Conservation (phyloP, 2,329 filamentous ascomycete species). For the Pseudogymnoascus sp. region DNA sequence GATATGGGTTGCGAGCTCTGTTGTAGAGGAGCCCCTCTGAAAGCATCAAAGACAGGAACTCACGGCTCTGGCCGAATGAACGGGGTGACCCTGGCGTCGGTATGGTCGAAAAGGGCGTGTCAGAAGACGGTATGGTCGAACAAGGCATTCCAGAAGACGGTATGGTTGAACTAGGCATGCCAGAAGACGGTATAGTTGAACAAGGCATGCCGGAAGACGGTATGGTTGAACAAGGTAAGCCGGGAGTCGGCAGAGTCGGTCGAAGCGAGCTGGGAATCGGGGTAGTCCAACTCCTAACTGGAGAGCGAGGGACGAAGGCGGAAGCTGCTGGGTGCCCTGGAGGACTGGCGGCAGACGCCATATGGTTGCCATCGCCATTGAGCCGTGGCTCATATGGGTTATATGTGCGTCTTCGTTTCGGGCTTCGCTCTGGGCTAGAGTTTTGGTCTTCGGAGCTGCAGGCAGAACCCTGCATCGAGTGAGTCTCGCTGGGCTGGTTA, state of each 20-base stretch:
- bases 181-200: background rate
- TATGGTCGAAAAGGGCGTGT: background rate
- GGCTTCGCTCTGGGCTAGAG: background rate
- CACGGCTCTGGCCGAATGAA: background rate
- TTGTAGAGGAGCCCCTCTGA: background rate
- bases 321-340: background rate
- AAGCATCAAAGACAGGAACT: background rate
- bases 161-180: background rate
- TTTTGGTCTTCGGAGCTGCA: background rate
- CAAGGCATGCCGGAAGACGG: background rate
- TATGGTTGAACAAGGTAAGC: background rate
- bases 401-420: background rate
- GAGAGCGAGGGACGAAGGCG: background rate
- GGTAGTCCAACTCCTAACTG: background rate
- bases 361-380: background rate
- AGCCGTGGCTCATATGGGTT: background rate
- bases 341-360: background rate
- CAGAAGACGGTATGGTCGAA: background rate
- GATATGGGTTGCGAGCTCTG: background rate
- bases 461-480: background rate
- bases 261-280: background rate
- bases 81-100: background rate
- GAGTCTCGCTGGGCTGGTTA: background rate
- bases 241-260: background rate
- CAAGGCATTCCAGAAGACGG: background rate